Evolutionary conservation across 352 stramenopile genomes (phyloP), one percentile per base, ranked within the genome.

Genomic region (Globisporangium paddicum): DNA sequence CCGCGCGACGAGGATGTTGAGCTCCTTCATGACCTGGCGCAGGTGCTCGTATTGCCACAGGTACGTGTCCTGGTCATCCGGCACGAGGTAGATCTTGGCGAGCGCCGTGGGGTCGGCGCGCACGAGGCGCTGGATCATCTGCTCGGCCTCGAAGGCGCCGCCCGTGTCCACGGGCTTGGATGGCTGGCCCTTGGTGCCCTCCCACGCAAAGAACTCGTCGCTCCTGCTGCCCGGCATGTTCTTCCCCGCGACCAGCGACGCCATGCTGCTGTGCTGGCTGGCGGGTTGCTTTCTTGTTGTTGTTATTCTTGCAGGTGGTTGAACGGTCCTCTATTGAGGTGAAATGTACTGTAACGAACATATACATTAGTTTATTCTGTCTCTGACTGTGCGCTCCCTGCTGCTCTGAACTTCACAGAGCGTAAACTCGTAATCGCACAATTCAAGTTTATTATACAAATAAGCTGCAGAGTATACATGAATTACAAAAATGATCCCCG

Each of bases 31-130:
- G 26, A 90, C 75, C 52, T 93, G 83, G 8, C 83, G 83, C 55
- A 93, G 60, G 61, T 93, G 83, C 66, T 93, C 83, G 64, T 90
- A 93, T 64, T 93, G 83, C 83, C 83, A 93, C 63, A 93, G 67
- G 55, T 90, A 90, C 62, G 82, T 82, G 77, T 93, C 79, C 55
- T 88, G 79, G 66, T 89, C 83, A 16, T 90, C 75, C 1, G 83
- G 83, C 42, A 86, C 75, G 60, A 81, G 70, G 72, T 90, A 93
- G 58, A 93, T 84, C 57, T 78, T 67, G 14, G 68, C 60, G 40
- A 90, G 67, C 25, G 68, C 74, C 32, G 67, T 87, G 28, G 83
- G 73, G 55, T 90, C 76, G 0, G 70, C 63, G 21, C 83, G 83
- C 54, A 93, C 67, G 58, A 83, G 68, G 26, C 78, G 70, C 69